Percentiles rank a stretch among this genome's conserved stretches.
These are phyloP conservation scores for Calonectria pauciramosa DNA, from an alignment of 2,329 filamentous ascomycete species.

Conservation along the genomic window DNA sequence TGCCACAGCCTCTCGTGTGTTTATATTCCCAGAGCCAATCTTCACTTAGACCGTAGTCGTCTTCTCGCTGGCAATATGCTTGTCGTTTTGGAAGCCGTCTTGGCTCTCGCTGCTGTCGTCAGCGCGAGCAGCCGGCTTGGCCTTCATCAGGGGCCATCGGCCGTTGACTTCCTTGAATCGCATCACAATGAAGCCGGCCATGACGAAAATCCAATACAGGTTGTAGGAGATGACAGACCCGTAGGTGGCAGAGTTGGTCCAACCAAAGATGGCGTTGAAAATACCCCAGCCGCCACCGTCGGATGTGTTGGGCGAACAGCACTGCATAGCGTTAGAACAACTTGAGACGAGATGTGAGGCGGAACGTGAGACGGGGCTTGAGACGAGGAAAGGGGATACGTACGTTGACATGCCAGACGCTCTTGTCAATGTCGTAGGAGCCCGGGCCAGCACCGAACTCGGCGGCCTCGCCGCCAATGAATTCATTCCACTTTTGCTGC, in stretches of 20 bases:
- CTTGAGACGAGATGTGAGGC: background rate
- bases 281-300: constrained; percentile 87
- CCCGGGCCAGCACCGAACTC: constrained; percentile 73
- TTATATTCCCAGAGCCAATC: background rate
- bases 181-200: constrained; percentile 76
- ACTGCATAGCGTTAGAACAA: constrained; percentile 61
- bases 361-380: background rate
- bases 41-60: constrained; percentile 37
- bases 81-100: constrained; percentile 37
- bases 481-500: constrained; percentile 75
- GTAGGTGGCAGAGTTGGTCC: constrained; percentile 90
- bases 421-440: constrained; percentile 83
- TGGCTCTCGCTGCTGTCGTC: constrained; percentile 47
- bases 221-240: constrained; percentile 91
- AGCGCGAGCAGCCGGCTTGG: constrained; percentile 42
- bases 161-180: constrained; percentile 74
- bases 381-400: constrained; percentile 56
- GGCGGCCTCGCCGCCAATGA: constrained; percentile 70
- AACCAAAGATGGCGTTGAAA: constrained; percentile 88
- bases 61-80: constrained; percentile 45
- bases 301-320: constrained; percentile 79
- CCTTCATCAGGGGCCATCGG: constrained; percentile 61
- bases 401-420: constrained; percentile 87
- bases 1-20: background rate
- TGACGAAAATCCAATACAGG: constrained; percentile 85